phyloP scores from a whole-genome alignment of 345 rosid species.

The Isatis tinctoria region DNA sequence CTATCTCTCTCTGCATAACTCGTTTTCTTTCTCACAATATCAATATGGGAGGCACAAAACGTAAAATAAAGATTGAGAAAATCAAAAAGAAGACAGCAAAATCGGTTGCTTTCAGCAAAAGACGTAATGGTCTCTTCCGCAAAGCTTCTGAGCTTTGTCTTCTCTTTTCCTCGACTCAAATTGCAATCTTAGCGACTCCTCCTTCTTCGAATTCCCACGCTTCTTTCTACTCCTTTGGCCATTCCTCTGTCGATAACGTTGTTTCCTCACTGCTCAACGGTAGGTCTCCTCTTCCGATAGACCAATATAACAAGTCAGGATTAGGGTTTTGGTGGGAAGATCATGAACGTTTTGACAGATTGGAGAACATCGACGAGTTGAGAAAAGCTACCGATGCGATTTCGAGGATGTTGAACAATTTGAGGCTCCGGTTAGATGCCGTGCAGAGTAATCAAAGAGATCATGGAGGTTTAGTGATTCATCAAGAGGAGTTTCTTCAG shows the following conservation, averaged over 20 bases:
- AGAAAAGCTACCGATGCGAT: not conserved
- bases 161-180: constrained; percentile 2
- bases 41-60: constrained; percentile 22
- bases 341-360: not conserved
- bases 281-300: not conserved
- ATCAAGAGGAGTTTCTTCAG: not conserved
- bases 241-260: constrained; percentile 19
- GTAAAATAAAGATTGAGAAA: not conserved
- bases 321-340: constrained; percentile 30
- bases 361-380: constrained; percentile 1
- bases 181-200: constrained; percentile 20
- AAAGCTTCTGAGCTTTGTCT: constrained; percentile 22
- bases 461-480: not conserved
- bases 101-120: constrained; percentile 1
- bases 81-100: not conserved
- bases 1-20: not conserved
- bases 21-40: not conserved
- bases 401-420: not conserved
- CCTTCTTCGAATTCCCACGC: constrained; percentile 13
- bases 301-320: not conserved
- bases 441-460: not conserved
- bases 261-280: constrained; percentile 2
- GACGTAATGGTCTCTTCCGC: constrained; percentile 17
- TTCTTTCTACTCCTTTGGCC: constrained; percentile 26
- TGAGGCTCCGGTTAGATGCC: not conserved